phyloP scores from a whole-genome alignment of 164 flowering plant species.

The Cinnamomum micranthum region DNA sequence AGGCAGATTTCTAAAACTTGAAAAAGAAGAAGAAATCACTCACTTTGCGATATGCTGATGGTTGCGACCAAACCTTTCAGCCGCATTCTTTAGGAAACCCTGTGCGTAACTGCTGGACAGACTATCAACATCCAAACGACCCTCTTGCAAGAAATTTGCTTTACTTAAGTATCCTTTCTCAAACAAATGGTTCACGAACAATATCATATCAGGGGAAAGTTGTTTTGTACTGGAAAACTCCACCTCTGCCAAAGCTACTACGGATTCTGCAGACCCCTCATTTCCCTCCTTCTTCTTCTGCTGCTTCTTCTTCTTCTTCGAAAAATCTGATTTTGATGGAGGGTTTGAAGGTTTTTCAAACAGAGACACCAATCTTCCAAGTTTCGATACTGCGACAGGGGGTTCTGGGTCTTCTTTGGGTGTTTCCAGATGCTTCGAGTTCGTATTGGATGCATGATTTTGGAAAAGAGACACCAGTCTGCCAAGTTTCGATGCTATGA shows the following conservation, averaged over 20 bases:
- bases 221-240: not conserved
- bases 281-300: not conserved
- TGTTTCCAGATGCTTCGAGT: not conserved
- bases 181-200: slow-evolving; percentile 11
- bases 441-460: slow-evolving; percentile 5
- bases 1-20: not conserved
- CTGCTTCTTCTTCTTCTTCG: not conserved
- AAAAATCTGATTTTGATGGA: not conserved
- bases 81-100: slow-evolving; percentile 16
- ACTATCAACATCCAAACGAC: slow-evolving; percentile 13
- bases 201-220: slow-evolving; percentile 18
- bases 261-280: not conserved
- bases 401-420: not conserved
- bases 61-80: slow-evolving; percentile 19
- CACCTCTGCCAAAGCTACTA: not conserved
- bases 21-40: slow-evolving; percentile 7
- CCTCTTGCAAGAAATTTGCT: slow-evolving; percentile 20
- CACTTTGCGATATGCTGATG: slow-evolving; percentile 27
- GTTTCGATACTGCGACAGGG: no score
- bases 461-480: not conserved
- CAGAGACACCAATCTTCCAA: not conserved
- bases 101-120: slow-evolving; percentile 6
- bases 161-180: slow-evolving; percentile 19
- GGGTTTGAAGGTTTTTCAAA: slow-evolving; percentile 2
- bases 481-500: not conserved